Percentiles rank a stretch among this genome's conserved stretches.
phyloP scores from a whole-genome alignment of 768 basidiomycete species.

The Boletus edulis region DNA sequence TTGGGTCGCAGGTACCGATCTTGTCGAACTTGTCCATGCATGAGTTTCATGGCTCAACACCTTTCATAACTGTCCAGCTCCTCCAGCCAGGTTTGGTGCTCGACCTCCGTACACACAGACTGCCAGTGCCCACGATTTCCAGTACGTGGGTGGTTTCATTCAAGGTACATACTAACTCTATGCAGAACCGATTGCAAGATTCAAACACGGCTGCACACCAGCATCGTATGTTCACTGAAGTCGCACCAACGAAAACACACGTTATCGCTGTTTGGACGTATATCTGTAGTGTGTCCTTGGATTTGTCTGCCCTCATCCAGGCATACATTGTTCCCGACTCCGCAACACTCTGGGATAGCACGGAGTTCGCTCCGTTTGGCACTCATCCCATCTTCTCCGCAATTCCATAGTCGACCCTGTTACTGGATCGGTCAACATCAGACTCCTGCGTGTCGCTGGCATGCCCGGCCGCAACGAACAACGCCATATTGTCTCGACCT shows the following conservation, averaged over 20 bases:
- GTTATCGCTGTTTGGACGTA: not conserved
- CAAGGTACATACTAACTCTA: not conserved
- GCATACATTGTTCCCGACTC: not conserved
- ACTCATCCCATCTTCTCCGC: not conserved
- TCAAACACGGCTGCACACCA: no score
- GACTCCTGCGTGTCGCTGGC: not conserved
- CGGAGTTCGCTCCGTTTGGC: not conserved
- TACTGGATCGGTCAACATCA: not conserved
- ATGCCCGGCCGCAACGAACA: no score
- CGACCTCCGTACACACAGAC: not conserved
- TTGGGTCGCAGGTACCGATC: not conserved
- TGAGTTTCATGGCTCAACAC: not conserved
- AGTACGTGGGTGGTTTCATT: not conserved
- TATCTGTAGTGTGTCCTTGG: no score
- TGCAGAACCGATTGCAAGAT: not conserved
- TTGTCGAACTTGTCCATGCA: no score
- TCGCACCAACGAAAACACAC: not conserved
- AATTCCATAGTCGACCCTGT: not conserved
- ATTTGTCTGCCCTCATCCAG: not conserved
- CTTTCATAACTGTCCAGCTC: not conserved
- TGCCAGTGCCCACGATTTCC: not conserved
- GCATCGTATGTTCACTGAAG: not conserved
- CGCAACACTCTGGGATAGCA: not conserved
- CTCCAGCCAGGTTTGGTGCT: not conserved
- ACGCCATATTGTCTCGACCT: not conserved